These are phyloP conservation scores for Perkinsus marinus DNA, from an alignment of 169 alveolate genomes.

Conservation along the genomic window DNA sequence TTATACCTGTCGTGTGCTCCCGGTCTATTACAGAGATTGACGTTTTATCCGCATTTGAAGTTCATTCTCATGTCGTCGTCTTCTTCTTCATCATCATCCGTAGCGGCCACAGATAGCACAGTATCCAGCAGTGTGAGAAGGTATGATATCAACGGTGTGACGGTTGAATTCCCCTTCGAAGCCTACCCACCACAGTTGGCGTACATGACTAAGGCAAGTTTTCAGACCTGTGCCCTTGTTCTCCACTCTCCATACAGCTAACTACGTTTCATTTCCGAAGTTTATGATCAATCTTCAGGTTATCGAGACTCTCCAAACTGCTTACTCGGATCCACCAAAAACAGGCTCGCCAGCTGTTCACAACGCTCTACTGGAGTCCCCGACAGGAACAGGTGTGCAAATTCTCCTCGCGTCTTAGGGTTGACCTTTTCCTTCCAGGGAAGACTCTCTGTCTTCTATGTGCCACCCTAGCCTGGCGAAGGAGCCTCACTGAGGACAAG, in stretches of 20 bases:
- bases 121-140: not conserved
- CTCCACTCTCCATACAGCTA: no score
- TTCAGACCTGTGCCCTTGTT: no score
- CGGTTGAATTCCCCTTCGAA: not conserved
- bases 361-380: conserved; percentile 81
- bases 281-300: not conserved
- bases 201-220: not conserved
- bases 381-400: conserved; percentile 83
- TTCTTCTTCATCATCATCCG: not conserved
- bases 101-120: not conserved
- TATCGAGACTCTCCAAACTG: not conserved
- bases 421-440: conserved; percentile 16
- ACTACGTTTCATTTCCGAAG: no score
- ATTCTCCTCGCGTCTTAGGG: no score
- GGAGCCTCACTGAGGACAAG: not conserved
- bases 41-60: no score
- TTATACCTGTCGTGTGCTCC: no score
- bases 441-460: conserved; percentile 77
- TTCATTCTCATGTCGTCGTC: no score
- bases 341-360: not conserved
- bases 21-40: no score
- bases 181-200: not conserved
- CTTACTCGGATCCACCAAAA: not conserved
- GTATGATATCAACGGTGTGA: not conserved
- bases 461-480: conserved; percentile 59